Percentiles rank a stretch among this genome's conserved stretches.
phyloP scores from a whole-genome alignment of 306 rosid species.

The Acacia confusa region DNA sequence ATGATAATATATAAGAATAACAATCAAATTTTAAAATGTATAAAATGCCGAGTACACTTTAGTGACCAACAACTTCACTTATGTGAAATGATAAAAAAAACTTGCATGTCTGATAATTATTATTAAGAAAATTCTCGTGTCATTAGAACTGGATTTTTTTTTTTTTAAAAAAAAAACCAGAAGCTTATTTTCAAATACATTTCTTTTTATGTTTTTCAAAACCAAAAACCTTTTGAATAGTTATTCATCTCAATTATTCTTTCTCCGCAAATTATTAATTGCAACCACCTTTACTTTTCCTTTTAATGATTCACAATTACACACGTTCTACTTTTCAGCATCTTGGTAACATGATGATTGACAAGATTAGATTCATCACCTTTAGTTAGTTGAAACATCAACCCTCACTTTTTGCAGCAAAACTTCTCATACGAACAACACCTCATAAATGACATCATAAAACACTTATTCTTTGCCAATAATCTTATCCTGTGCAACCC shows the following conservation, averaged over 20 bases:
- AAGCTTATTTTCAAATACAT: too few relatives aligned
- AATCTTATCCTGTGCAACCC: slow-evolving; percentile 12
- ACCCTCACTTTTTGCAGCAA: slow-evolving; percentile 17
- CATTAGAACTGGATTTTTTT: too few relatives aligned
- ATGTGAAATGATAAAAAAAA: too few relatives aligned
- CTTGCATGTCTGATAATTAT: too few relatives aligned
- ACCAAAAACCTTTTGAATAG: too few relatives aligned
- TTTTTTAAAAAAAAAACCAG: too few relatives aligned
- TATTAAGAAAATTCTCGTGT: too few relatives aligned
- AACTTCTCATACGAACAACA: not conserved
- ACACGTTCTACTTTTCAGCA: not conserved
- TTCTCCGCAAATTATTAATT: not conserved
- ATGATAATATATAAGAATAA: too few relatives aligned
- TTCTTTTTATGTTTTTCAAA: too few relatives aligned
- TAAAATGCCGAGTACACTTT: too few relatives aligned
- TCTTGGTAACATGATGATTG: slow-evolving; percentile 7
- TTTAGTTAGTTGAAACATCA: slow-evolving; percentile 29
- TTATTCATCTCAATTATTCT: not conserved
- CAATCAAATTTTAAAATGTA: too few relatives aligned
- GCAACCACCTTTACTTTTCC: not conserved
- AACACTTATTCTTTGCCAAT: slow-evolving; percentile 1
- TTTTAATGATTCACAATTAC: not conserved
- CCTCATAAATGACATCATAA: not conserved
- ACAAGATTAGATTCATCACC: slow-evolving; percentile 26
- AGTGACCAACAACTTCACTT: too few relatives aligned